Evolutionary conservation across 345 rosid species (phyloP).

Genomic region (Ceriops decandra): DNA sequence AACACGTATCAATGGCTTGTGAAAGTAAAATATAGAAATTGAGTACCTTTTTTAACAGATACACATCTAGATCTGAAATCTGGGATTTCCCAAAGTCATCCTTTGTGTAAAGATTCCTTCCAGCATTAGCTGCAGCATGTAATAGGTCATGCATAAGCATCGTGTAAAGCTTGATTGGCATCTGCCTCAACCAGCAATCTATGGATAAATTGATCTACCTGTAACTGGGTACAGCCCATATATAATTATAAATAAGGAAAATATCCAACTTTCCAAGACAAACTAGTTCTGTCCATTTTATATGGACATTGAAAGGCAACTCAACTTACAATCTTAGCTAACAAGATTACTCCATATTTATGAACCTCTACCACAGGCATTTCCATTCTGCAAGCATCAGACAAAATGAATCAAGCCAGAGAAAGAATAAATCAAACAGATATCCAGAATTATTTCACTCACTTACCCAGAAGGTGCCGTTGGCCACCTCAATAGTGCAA

Average conservation of each 20-base stretch:
- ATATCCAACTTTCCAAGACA: background rate
- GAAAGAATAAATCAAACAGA: background rate
- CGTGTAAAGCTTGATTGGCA: slow-evolving; percentile 11
- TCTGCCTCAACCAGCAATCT: slow-evolving; percentile 30
- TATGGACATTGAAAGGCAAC: background rate
- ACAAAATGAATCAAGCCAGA: slow-evolving; percentile 1
- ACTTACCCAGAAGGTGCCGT: slow-evolving; percentile 29
- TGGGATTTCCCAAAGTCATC: slow-evolving; percentile 22
- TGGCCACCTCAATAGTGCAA: slow-evolving; percentile 32
- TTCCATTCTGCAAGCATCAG: slow-evolving; percentile 22
- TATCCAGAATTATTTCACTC: background rate
- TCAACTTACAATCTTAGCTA: slow-evolving; percentile 27
- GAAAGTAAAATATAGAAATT: background rate
- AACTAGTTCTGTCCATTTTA: background rate
- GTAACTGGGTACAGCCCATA: background rate
- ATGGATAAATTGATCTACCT: slow-evolving; percentile 27
- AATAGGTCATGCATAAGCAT: slow-evolving; percentile 11
- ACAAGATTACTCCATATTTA: slow-evolving; percentile 26
- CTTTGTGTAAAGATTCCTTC: slow-evolving; percentile 18
- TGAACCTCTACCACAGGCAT: slow-evolving; percentile 30
- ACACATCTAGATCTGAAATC: slow-evolving; percentile 25
- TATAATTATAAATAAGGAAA: background rate
- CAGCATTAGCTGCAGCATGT: slow-evolving; percentile 12
- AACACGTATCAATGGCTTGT: background rate
- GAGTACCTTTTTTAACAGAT: slow-evolving; percentile 21